These are phyloP conservation scores for Reutealis trisperma DNA, from an alignment of 345 rosid genomes.

Conservation along the genomic window DNA sequence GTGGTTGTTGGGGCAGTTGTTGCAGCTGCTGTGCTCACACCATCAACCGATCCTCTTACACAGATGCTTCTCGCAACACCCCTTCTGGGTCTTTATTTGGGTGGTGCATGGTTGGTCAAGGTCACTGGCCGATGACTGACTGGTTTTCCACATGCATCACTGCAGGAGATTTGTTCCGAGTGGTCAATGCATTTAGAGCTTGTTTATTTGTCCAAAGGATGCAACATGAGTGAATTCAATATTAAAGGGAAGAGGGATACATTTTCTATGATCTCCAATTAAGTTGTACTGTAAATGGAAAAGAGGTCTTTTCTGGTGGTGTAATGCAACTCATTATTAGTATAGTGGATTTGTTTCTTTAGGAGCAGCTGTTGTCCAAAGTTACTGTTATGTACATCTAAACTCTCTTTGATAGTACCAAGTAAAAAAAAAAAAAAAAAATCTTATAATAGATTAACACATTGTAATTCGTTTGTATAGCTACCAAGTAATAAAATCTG, in stretches of 20 bases:
- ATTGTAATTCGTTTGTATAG: no score
- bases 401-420: no score
- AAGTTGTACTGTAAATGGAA: neutral
- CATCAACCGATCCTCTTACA: conserved; percentile 97
- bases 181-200: neutral
- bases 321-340: neutral
- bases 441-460: no score
- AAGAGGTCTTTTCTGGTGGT: neutral
- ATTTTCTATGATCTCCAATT: neutral
- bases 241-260: neutral
- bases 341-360: neutral
- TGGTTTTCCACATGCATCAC: neutral
- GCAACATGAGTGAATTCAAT: conserved; percentile 11
- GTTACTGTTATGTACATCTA: neutral
- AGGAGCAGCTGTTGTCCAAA: neutral
- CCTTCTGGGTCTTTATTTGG: conserved; percentile 87
- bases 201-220: conserved; percentile 4
- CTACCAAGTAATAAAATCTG: no score
- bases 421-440: no score
- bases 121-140: conserved; percentile 62
- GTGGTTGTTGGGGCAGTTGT: conserved; percentile 93
- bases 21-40: conserved; percentile 92
- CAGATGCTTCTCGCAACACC: conserved; percentile 90
- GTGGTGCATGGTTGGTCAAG: conserved; percentile 95
- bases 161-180: neutral